Conservation (phyloP, 345 rosid genomes). For the Brassica rapa region DNA sequence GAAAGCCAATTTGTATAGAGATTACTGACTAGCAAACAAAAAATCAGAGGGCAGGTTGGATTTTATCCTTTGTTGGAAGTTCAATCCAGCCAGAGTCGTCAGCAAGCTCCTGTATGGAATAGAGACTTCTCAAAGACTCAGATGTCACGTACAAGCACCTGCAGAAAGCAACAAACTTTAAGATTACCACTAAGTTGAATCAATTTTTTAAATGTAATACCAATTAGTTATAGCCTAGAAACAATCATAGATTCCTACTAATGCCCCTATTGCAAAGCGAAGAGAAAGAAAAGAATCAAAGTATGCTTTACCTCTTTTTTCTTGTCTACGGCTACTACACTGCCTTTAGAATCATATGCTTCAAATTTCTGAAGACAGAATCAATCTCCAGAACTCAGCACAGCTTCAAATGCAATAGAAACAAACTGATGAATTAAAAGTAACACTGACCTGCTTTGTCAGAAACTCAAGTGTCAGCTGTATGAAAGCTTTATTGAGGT, state of each 20-base stretch:
- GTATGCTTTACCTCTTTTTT: slow-evolving; percentile 63
- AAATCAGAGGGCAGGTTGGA: slow-evolving; percentile 6
- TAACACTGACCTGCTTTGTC: slow-evolving; percentile 71
- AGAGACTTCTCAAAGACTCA: slow-evolving; percentile 97
- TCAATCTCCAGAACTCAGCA: slow-evolving; percentile 8
- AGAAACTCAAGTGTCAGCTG: slow-evolving; percentile 86
- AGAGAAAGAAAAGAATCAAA: neutral
- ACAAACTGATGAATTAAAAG: slow-evolving; percentile 4
- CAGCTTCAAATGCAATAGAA: neutral
- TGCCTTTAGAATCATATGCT: slow-evolving; percentile 84
- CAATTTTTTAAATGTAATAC: neutral
- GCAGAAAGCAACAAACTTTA: slow-evolving; percentile 23
- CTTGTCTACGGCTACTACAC: slow-evolving; percentile 73
- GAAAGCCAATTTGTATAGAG: neutral
- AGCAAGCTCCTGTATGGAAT: slow-evolving; percentile 76
- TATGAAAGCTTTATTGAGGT: slow-evolving; percentile 64
- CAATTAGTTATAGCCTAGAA: neutral
- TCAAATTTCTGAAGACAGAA: slow-evolving; percentile 74
- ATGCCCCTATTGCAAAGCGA: neutral
- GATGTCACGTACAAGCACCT: slow-evolving; percentile 87
- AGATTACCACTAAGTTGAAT: neutral
- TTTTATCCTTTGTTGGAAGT: slow-evolving; percentile 16
- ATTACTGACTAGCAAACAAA: slow-evolving; percentile 12
- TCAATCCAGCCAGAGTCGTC: slow-evolving; percentile 89
- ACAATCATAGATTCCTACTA: neutral